Conservation (phyloP, 2,329 filamentous ascomycete genomes). For the Fusarium oligoseptatum region DNA sequence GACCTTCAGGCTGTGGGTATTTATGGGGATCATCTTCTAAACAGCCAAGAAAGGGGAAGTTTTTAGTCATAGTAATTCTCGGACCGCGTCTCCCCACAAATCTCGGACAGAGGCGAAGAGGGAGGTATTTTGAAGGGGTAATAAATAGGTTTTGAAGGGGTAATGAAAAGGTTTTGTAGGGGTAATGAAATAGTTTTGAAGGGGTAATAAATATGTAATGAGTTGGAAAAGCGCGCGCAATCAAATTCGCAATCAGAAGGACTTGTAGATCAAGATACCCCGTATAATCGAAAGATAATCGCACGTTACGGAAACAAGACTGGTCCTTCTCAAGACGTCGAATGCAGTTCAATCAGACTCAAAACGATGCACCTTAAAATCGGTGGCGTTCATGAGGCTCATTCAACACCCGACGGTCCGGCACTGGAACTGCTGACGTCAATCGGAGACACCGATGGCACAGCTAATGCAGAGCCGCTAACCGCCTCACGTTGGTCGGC, state of each 20-base stretch:
- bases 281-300: background rate
- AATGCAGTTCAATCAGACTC: background rate
- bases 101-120: background rate
- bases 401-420: constrained; percentile 1
- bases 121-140: background rate
- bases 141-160: background rate
- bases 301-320: background rate
- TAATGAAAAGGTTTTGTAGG: background rate
- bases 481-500: background rate
- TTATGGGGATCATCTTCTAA: constrained; percentile 26
- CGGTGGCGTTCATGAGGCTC: constrained; percentile 26
- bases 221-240: background rate
- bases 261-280: background rate
- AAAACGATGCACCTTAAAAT: background rate
- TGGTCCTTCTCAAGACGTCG: background rate
- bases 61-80: constrained; percentile 35
- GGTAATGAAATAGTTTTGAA: background rate
- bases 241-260: background rate
- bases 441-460: constrained; percentile 31
- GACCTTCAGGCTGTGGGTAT: constrained; percentile 26
- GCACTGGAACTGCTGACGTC: constrained; percentile 19
- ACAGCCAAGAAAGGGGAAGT: constrained; percentile 24
- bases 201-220: background rate
- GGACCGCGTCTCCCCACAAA: constrained; percentile 13
- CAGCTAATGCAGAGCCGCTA: constrained; percentile 17